Percentiles rank a stretch among this genome's conserved stretches.
phyloP scores from a whole-genome alignment of 148 eudicot species.

The Camellia japonica region DNA sequence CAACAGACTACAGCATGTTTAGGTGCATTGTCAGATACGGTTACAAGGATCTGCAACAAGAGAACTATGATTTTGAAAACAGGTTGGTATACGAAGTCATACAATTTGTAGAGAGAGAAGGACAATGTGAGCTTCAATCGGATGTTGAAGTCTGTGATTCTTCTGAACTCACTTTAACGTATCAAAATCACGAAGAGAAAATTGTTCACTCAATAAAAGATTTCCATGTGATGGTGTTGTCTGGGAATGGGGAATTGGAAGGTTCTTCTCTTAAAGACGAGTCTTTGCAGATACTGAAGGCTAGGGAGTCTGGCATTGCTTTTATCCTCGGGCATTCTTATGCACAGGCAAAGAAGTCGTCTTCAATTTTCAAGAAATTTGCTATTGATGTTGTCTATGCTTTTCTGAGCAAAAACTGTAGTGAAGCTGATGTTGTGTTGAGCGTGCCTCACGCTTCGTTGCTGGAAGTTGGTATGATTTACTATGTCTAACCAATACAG shows the following conservation, averaged over 20 bases:
- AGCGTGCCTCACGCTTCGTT: conserved; percentile 60
- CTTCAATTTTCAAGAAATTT: conserved; percentile 46
- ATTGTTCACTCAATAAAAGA: conserved; percentile 14
- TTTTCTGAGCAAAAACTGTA: conserved; percentile 57
- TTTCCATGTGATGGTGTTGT: conserved; percentile 16
- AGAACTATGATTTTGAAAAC: conserved; percentile 56
- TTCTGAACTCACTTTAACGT: conserved; percentile 8
- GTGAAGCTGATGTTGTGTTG: conserved; percentile 56
- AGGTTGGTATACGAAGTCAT: conserved; percentile 32
- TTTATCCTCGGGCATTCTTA: conserved; percentile 59
- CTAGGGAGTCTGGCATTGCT: conserved; percentile 55
- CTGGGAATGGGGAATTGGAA: conserved; percentile 13
- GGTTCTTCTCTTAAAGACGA: conserved; percentile 33
- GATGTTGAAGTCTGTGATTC: conserved; percentile 12
- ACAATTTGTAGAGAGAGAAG: conserved; percentile 43
- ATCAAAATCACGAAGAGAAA: conserved; percentile 22
- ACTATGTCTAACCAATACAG: conserved; percentile 39
- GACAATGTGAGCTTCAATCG: conserved; percentile 11
- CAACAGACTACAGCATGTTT: conserved; percentile 52
- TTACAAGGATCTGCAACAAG: conserved; percentile 59
- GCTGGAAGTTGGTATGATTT: conserved; percentile 74
- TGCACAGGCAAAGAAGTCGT: conserved; percentile 53
- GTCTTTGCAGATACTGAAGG: conserved; percentile 41
- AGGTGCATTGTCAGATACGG: conserved; percentile 59
- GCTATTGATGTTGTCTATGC: conserved; percentile 54